These are phyloP conservation scores for Puccinia coronata DNA, from an alignment of 1,284 basidiomycete genomes.

Conservation along the genomic window DNA sequence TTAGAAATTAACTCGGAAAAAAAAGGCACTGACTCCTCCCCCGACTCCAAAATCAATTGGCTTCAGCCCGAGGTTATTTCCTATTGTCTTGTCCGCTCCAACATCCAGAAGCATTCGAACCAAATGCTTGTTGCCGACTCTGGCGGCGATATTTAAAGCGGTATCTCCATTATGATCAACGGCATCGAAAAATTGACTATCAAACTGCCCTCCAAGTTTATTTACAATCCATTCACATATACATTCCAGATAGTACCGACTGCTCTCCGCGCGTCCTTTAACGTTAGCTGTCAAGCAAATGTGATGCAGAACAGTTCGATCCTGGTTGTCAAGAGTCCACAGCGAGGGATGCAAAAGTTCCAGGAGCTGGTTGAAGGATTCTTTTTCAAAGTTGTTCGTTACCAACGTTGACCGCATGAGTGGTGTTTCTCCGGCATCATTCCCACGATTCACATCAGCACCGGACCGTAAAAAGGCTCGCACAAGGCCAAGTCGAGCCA, in stretches of 20 bases:
- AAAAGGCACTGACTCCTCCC: constrained; percentile 67
- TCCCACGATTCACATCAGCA: constrained; percentile 83
- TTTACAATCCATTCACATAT: constrained; percentile 78
- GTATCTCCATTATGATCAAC: constrained; percentile 97
- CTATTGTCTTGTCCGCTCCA: constrained; percentile 82
- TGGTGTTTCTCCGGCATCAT: constrained; percentile 90
- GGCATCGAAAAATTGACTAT: constrained; percentile 74
- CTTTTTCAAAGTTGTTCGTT: constrained; percentile 78
- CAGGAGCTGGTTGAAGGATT: constrained; percentile 71
- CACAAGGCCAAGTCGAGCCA: constrained; percentile 71
- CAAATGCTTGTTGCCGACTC: constrained; percentile 85
- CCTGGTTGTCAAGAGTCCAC: constrained; percentile 84
- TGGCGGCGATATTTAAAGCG: constrained; percentile 87
- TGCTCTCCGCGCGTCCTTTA: constrained; percentile 77
- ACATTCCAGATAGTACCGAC: constrained; percentile 88
- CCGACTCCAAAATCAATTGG: constrained; percentile 93
- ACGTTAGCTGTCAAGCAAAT: constrained; percentile 86
- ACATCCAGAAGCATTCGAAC: constrained; percentile 87
- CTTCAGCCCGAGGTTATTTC: constrained; percentile 91
- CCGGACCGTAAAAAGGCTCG: constrained; percentile 67
- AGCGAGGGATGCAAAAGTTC: constrained; percentile 70
- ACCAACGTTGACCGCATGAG: constrained; percentile 89
- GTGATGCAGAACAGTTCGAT: constrained; percentile 90
- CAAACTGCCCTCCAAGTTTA: constrained; percentile 65
- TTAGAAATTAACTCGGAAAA: not conserved